phyloP scores from a whole-genome alignment of 768 basidiomycete genomes.

The Boletus rubroflammeus region DNA sequence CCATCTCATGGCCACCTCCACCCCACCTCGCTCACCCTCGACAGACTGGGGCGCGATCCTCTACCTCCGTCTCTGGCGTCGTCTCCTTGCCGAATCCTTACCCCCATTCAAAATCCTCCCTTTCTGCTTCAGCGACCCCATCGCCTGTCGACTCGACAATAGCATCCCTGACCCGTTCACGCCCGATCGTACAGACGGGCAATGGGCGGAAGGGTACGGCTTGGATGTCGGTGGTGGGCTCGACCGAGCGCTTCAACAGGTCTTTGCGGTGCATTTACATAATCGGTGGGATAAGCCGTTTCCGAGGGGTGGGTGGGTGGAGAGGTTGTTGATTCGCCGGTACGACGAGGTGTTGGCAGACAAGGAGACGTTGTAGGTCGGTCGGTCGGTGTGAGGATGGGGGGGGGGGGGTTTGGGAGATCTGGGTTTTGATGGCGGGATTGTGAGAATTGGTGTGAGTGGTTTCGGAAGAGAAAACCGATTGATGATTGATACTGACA shows the following conservation, averaged over 20 bases:
- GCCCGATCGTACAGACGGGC: slow-evolving; percentile 47
- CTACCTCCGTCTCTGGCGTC: slow-evolving; percentile 87
- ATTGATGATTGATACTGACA: accelerated
- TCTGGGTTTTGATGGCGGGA: not conserved
- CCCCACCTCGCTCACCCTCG: slow-evolving; percentile 70
- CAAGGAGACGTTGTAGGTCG: not conserved
- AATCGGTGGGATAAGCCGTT: slow-evolving; percentile 92
- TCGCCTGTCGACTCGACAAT: slow-evolving; percentile 87
- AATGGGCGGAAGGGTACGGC: slow-evolving; percentile 56
- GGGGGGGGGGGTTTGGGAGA: too few relatives aligned
- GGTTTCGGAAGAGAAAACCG: not conserved
- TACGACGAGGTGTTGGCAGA: slow-evolving; percentile 46
- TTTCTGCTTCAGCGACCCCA: slow-evolving; percentile 90
- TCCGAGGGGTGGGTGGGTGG: slow-evolving; percentile 82
- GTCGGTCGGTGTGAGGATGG: too few relatives aligned
- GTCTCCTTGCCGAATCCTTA: slow-evolving; percentile 67
- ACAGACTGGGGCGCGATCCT: slow-evolving; percentile 94
- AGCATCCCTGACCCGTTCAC: slow-evolving; percentile 88
- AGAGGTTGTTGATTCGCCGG: slow-evolving; percentile 63
- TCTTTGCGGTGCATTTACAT: slow-evolving; percentile 90
- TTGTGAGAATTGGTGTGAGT: not conserved
- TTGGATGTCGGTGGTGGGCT: slow-evolving; percentile 60
- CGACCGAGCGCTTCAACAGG: slow-evolving; percentile 57
- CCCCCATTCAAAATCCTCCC: slow-evolving; percentile 91
- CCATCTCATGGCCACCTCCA: slow-evolving; percentile 77